Base-by-base conservation (phyloP, 202 grass and related monocot genomes). In the Hordeum pubiflorum region DNA sequence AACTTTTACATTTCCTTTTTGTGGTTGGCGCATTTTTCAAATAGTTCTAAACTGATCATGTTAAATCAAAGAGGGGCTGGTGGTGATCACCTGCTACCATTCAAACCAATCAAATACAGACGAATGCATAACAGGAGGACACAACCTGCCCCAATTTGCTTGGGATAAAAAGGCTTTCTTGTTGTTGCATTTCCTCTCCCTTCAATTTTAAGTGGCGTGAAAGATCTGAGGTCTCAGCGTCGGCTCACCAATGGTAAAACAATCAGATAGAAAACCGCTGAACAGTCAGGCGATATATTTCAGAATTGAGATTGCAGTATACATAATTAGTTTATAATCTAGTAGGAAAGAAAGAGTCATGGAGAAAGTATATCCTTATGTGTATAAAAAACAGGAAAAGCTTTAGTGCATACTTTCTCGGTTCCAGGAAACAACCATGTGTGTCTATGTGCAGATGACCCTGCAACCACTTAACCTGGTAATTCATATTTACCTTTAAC, bases 381-480 rank as follows among this genome's bases (percentile, higher is more conserved):
- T n/a, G 46, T 52, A 18, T 52, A 5, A 7, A 8, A 50, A 52
- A n/a, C 48, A 52, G 48, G 2, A 52, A 52, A 52, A 52, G 2
- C 48, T 52, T 18, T 18, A 38, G 36, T 52, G 17, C 17, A 52
- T n/a, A n/a, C n/a, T 52, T 52, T 52, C 48, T 52, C 48, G 14
- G 17, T 52, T n/a, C 48, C 48, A 52, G 48, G 48, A 52, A 17
- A 52, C 6, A 52, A 52, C 15, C 48, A 7, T 54, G 15, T n/a
- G 17, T n/a, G 95, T 97, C 21, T 97, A 97, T 84, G 90, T 92
- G 1, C 95, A 91, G 76, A 97, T 97, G 95, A 94, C 95, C 27
- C 81, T 98, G 40, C 95, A 98, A 17, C 95, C 95, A 58, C 84
- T 98, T 48, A 93, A 81, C 66, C 95, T 82, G 75, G 95, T 98